phyloP scores from a whole-genome alignment of 2,329 filamentous ascomycete genomes.

The Aspergillus oerlinghausenensis region DNA sequence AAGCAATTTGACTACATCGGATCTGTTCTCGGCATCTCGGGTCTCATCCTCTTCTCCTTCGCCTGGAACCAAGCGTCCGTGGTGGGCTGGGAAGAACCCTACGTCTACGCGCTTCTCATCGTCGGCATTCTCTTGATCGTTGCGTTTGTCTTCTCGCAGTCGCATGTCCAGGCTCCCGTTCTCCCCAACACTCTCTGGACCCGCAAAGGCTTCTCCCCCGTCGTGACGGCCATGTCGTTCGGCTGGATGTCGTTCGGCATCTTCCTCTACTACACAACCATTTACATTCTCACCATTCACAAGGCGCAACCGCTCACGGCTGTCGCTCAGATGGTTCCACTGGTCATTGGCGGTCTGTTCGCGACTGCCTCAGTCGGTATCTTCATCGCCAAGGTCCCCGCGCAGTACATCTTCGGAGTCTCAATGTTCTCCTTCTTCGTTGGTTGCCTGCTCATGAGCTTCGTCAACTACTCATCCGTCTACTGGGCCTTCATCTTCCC shows the following conservation, averaged over 20 bases:
- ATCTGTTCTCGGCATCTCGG: constrained; percentile 44
- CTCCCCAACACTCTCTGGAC: constrained; percentile 13
- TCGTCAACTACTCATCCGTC: constrained; percentile 4
- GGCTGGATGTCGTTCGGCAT: constrained; percentile 29
- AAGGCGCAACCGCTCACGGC: constrained; percentile 13
- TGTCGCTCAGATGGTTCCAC: constrained; percentile 18
- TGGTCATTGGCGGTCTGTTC: constrained; percentile 18
- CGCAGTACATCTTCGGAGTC: constrained; percentile 33
- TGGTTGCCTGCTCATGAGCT: constrained; percentile 29
- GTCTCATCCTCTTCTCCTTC: constrained; percentile 44
- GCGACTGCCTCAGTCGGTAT: constrained; percentile 20
- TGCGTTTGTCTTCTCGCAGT: constrained; percentile 5
- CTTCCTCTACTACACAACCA: constrained; percentile 30
- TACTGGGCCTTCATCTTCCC: constrained; percentile 15
- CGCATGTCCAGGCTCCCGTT: constrained; percentile 3
- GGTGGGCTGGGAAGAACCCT: constrained; percentile 43
- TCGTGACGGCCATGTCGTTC: constrained; percentile 9
- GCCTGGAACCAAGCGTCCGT: constrained; percentile 50
- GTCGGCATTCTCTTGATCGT: constrained; percentile 40
- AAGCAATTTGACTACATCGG: constrained; percentile 41
- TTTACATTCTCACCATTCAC: constrained; percentile 14
- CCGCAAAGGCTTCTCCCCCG: constrained; percentile 28
- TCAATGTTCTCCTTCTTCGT: constrained; percentile 33
- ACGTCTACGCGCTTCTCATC: constrained; percentile 43
- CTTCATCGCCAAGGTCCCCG: constrained; percentile 30